phyloP scores from a whole-genome alignment of 768 basidiomycete genomes.

The Amanita fuliginea region DNA sequence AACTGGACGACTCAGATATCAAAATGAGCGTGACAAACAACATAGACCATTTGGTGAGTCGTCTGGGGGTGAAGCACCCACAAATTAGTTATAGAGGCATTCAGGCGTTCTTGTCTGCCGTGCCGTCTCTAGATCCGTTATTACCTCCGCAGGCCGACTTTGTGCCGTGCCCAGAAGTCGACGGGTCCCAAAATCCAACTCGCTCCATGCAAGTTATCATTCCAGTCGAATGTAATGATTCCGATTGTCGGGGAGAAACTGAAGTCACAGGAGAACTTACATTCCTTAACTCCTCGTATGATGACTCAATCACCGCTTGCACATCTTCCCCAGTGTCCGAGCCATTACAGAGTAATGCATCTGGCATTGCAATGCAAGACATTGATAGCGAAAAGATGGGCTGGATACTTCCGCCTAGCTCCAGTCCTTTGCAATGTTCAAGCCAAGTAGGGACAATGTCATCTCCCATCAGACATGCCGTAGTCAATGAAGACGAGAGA shows the following conservation, averaged over 20 bases:
- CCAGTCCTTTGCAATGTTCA: slow-evolving; percentile 1
- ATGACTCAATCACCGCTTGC: not conserved
- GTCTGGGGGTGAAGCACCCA: not conserved
- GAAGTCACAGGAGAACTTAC: not conserved
- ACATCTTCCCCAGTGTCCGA: not conserved
- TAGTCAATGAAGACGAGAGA: not conserved
- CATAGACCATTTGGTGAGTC: not conserved
- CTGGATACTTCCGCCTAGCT: slow-evolving; percentile 1
- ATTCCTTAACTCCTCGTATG: not conserved
- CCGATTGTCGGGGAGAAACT: not conserved
- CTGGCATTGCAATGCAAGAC: not conserved
- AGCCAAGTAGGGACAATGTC: not conserved
- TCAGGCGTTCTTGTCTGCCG: not conserved
- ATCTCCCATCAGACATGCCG: not conserved
- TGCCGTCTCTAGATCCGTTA: too few relatives aligned
- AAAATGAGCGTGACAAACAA: not conserved
- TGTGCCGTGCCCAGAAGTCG: too few relatives aligned
- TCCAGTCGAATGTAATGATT: not conserved
- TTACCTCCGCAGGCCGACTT: too few relatives aligned
- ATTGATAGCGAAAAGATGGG: not conserved
- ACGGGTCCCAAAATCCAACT: too few relatives aligned
- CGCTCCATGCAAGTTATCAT: not conserved
- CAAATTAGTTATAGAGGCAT: not conserved
- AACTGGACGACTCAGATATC: not conserved
- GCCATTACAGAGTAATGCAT: not conserved